These are phyloP conservation scores for Allomyces javanicus DNA, from an alignment of 192 early-diverging fungal species.

Conservation along the genomic window DNA sequence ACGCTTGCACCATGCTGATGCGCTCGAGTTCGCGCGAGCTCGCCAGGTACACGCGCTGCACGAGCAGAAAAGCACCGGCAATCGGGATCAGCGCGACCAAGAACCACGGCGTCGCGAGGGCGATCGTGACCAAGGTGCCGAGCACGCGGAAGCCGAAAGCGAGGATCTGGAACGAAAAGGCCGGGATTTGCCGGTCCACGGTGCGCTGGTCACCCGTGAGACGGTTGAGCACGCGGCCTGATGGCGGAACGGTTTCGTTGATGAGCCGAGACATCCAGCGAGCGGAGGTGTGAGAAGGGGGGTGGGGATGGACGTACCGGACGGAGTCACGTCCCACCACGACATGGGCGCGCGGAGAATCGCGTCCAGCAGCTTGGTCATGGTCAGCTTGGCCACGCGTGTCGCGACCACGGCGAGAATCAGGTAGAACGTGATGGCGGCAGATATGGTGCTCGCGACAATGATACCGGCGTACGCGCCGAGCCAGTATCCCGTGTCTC, in stretches of 20 bases:
- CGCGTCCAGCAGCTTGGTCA: neutral
- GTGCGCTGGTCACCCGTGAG: neutral
- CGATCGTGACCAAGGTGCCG: conserved; percentile 3
- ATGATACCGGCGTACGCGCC: too few relatives aligned
- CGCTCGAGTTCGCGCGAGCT: too few relatives aligned
- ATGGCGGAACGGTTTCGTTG: too few relatives aligned
- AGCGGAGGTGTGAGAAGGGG: too few relatives aligned
- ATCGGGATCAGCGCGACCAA: too few relatives aligned
- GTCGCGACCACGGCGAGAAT: neutral
- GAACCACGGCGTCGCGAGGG: neutral
- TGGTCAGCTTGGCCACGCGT: neutral
- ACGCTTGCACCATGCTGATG: too few relatives aligned
- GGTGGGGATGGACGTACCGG: too few relatives aligned
- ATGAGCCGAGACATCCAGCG: too few relatives aligned
- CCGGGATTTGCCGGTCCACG: neutral
- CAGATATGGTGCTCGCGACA: too few relatives aligned
- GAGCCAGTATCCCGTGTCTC: conserved; percentile 2
- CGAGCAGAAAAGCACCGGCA: too few relatives aligned
- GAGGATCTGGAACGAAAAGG: too few relatives aligned
- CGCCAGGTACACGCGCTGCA: too few relatives aligned
- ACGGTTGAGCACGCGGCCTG: conserved; percentile 1
- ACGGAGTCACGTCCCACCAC: conserved; percentile 1
- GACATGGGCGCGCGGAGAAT: neutral
- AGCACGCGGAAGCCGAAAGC: conserved; percentile 1
- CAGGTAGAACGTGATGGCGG: neutral